Base-by-base conservation (phyloP, 2,329 filamentous ascomycete genomes). In the Ophiostoma populinum region DNA sequence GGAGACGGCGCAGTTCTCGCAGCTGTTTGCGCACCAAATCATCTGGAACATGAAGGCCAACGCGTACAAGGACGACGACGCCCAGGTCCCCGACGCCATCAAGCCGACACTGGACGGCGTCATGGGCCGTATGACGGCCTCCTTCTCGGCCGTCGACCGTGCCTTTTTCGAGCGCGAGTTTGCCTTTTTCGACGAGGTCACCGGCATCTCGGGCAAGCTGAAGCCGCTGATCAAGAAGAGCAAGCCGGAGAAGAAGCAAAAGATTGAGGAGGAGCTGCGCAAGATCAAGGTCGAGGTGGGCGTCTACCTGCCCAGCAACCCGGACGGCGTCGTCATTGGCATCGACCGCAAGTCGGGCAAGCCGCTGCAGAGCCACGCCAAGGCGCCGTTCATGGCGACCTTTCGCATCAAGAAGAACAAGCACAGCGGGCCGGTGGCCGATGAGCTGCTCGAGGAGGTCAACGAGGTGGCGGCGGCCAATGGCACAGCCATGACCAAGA, bases 41-140 rank as follows among this genome's bases (percentile, higher is more conserved):
- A 98, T 99, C 51, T 99, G 92, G 90, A 99, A 98, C 53, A 98
- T 99, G 79, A 98, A 95, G 54, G 90, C 90, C 21, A 99, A 98
- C 54, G 81, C 86, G 1, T 98, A 81, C 65, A 98, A 94, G 54
- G 92, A 98, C 45, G 87, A 98, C 48, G 83, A 94, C 45, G 86
- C 79, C 11, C 73, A 79, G 47, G 70, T 92, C 67, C 86, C 90
- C 15, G 90, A 98, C 54, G 70, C 75, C 4, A 80, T 94, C 49
- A 98, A 99, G 52, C 87, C 90, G 3, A 90, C 79, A 0, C 68
- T 99, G 3, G 92, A 98, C 56, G 74, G 75, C 36, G 90, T 98
- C 45, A 92, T 83, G 74, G 65, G 68, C 19, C 78, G 77, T 46
- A 74, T 99, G 61, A 72, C 93, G 35, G 62, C 70, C 9, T 82